Evolutionary conservation across 805 yeast genomes (phyloP), one percentile per base, ranked within the genome.

Genomic region (Jamesozyma hellenica): DNA sequence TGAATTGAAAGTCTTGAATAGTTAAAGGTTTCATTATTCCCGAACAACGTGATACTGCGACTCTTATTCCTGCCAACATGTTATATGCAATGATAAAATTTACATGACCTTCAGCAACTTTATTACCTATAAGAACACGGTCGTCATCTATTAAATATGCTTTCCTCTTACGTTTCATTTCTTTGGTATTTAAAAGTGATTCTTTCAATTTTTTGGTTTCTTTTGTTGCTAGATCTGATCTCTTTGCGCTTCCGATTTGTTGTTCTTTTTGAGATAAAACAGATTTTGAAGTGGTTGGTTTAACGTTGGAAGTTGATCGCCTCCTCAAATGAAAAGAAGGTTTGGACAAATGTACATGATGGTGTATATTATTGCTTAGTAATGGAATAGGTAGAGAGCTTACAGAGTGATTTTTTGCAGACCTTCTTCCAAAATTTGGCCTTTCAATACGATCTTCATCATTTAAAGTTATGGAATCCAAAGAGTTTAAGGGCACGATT

Each of bases 11-110:
- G 57, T 90, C 96, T 13, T 66, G 70, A 9, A 47, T 80, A 1
- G 70, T 71, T 32, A 92, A 64, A 15, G 81, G 79, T 39, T 81
- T 74, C 74, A 85, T 82, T 10, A 81, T 70, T 28, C 94, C 94
- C 0, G 96, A 84, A 52, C 94, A 82, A 42, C 96, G 68, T 3
- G 95, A 85, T 0, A 92, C 97, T 0, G 96, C 88, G 8, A 87
- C 94, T 42, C 98, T 72, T 35, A 92, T 92, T 2, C 99, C 98
- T 0, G 97, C 88, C 42, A 94, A 71, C 96, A 92, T 90, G 60
- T 90, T 87, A 61, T 92, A 94, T 1, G 96, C 98, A 69, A 90
- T 78, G 21, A 87, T 84, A 53, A 81, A 92, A 59, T 88, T 92
- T 37, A 77, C 86, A 56, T 92, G 97, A 32, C 96, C 96, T 61